Base-by-base conservation (phyloP, 306 rosid genomes). In the Bauhinia variegata region DNA sequence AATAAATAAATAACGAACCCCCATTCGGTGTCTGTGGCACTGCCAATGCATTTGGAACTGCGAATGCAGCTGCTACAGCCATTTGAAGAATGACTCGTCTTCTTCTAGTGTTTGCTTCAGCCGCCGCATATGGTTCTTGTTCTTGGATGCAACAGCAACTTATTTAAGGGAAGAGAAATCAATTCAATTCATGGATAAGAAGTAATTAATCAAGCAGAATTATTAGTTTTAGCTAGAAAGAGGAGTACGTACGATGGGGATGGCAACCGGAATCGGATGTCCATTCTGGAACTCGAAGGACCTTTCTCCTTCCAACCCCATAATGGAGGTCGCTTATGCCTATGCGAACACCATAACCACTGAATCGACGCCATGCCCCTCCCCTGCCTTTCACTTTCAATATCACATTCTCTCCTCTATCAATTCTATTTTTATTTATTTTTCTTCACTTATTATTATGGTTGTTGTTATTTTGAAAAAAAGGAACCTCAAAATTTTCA, bases 41-140 rank as follows among this genome's bases (percentile, higher is more conserved):
- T 5, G 81, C 87, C 38, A 75, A 65, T 37, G 83, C 84, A 59
- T 54, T 64, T 2, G 83, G 73, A 55, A 73, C 65, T 58, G 81
- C 73, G 74, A 82, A 75, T 41, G 87, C 84, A 65, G 84, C 70
- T 9, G 59, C 44, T 17, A 66, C 15, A 8, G 83, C 18, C 0
- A 76, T 19, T 38, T 79, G 85, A 56, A 89, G 67, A 72, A 80
- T 33, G 50, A 86, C 58, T 62, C 83, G 88, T 68, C 97, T 86
- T 68, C 90, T 87, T n/a, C n/a, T n/a, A n/a, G n/a, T n/a, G 23
- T 68, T 61, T 53, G 75, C 75, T 4, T 17, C 16, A 51, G 73
- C 73, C 4, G 30, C 23, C 4, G 30, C 23, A 51, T 15, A 39
- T 44, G n/a, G 52, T 56, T 66, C 74, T 39, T 68, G 52, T 56